Base-by-base conservation (phyloP, 352 stramenopile species). In the Globisporangium barbulae region DNA sequence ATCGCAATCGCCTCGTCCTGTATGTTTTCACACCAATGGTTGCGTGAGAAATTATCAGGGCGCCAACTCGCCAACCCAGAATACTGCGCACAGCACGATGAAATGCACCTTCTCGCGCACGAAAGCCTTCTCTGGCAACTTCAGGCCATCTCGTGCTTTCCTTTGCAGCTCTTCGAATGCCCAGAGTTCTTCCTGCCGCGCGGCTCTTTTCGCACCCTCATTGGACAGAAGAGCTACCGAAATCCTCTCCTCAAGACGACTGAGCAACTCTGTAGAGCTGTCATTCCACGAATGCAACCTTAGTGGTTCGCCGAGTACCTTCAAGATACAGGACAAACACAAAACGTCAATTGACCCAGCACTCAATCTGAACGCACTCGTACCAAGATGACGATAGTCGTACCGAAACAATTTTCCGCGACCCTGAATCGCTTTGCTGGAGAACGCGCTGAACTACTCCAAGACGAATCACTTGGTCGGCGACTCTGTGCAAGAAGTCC, bases 401-500 rank as follows among this genome's bases (percentile, higher is more conserved):
- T 66, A 61, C 61, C 52, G 53, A 61, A 39, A 55, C 15, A 5
- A 9, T 45, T 21, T 37, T 45, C 4, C 22, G 61, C n/a, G 15
- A 19, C 10, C 37, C 53, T 4, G 52, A 60, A 19, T 19, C 41
- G 21, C 48, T 49, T 12, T 63, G 71, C 56, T 71, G 74, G 48
- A 86, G 50, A 61, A 83, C 49, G 13, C 60, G 68, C 71, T 81
- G 75, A 30, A 78, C 48, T 52, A 82, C 68, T 33, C 73, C 73
- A 22, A 83, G 39, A 41, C 78, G 71, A 33, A 71, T 41, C 57
- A 81, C 61, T 48, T 60, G 17, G 1, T 64, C 48, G 2, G 64
- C 57, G 9, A 75, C 70, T 31, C 54, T 44, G 15, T 47, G 37
- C 28, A 85, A 21, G 49, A 83, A 83, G 15, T 13, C 30, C n/a